phyloP scores from a whole-genome alignment of 768 basidiomycete species.

The Lepiota brunneoincarnata region DNA sequence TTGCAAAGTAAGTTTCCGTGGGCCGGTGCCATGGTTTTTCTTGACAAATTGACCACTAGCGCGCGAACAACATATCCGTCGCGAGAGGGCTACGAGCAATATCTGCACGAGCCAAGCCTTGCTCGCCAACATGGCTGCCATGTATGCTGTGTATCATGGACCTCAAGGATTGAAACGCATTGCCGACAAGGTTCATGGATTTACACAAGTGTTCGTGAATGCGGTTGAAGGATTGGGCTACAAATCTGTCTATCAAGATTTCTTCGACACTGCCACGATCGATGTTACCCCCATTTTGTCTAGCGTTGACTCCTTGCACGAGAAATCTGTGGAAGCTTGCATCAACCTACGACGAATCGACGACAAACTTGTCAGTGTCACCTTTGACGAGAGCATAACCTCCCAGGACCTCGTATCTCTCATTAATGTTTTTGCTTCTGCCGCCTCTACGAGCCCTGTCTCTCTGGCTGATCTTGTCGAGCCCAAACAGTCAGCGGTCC shows the following conservation, averaged over 20 bases:
- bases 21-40: background rate
- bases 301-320: constrained; percentile 63
- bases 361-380: constrained; percentile 75
- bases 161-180: constrained; percentile 82
- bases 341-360: constrained; percentile 86
- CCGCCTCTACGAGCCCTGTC: constrained; percentile 47
- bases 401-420: constrained; percentile 72
- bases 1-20: constrained; percentile 74
- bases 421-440: constrained; percentile 77
- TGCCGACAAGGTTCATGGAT: constrained; percentile 85
- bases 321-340: constrained; percentile 54
- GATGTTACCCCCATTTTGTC: constrained; percentile 61
- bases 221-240: constrained; percentile 74
- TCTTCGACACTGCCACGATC: constrained; percentile 91
- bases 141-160: constrained; percentile 98
- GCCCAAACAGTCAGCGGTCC: constrained; percentile 45
- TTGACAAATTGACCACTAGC: constrained; percentile 42
- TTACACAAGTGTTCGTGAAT: constrained; percentile 73
- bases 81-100: constrained; percentile 97
- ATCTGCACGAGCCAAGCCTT: constrained; percentile 98
- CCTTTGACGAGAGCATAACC: constrained; percentile 88
- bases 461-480: constrained; percentile 47
- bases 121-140: constrained; percentile 98
- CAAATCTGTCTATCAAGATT: constrained; percentile 63
- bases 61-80: constrained; percentile 94